Conservation (phyloP, 192 early-diverging fungal genomes). For the Dissophora ornata region DNA sequence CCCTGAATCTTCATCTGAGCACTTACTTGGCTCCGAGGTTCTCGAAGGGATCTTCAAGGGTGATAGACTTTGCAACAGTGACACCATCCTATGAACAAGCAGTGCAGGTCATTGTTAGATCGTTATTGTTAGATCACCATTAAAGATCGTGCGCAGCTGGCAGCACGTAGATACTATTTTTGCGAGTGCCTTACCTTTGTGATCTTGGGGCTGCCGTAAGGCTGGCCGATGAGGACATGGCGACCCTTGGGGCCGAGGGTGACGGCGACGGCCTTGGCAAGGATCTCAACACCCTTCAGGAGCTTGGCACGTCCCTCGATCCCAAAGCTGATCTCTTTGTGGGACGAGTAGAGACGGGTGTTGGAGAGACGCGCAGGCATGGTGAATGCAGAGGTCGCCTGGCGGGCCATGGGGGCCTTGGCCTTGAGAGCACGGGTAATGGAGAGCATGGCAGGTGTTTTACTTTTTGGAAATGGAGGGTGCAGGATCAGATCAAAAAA, state of each 20-base stretch:
- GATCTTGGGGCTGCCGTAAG: slow-evolving; percentile 98
- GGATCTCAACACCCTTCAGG: slow-evolving; percentile 94
- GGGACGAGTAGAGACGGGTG: slow-evolving; percentile 73
- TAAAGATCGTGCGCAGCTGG: no score
- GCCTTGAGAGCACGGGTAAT: slow-evolving; percentile 53
- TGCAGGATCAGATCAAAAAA: slow-evolving; percentile 14
- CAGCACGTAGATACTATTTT: no score
- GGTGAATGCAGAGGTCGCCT: slow-evolving; percentile 16
- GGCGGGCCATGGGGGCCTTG: slow-evolving; percentile 39
- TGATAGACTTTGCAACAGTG: slow-evolving; percentile 98
- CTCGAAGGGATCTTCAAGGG: slow-evolving; percentile 98
- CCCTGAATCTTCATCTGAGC: no score
- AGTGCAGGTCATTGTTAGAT: neutral
- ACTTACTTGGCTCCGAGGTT: slow-evolving; percentile 93
- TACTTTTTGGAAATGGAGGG: slow-evolving; percentile 9
- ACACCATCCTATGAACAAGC: slow-evolving; percentile 99
- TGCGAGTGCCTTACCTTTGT: slow-evolving; percentile 77
- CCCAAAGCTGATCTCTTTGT: slow-evolving; percentile 98
- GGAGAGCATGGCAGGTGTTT: slow-evolving; percentile 30
- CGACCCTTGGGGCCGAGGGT: slow-evolving; percentile 99
- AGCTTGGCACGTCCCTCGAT: slow-evolving; percentile 94
- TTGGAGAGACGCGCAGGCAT: slow-evolving; percentile 32
- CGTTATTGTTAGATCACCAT: neutral
- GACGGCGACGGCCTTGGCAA: slow-evolving; percentile 98
- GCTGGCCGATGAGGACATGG: slow-evolving; percentile 98